Conservation (phyloP, 2,329 filamentous ascomycete species). For the Alternaria postmessia region DNA sequence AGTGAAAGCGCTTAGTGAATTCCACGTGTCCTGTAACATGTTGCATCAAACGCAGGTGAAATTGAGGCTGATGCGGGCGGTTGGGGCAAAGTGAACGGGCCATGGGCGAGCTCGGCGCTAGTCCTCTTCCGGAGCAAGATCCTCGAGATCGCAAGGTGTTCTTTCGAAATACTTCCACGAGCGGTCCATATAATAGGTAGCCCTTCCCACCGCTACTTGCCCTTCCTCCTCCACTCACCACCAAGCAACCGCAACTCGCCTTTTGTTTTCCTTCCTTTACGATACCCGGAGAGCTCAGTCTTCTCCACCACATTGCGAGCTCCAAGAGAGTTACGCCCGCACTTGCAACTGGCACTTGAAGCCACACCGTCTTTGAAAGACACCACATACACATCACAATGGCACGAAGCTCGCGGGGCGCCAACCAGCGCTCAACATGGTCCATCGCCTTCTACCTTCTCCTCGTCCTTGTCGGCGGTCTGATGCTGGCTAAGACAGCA, state of each 20-base stretch:
- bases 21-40: constrained; percentile 45
- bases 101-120: constrained; percentile 35
- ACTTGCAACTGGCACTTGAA: constrained; percentile 27
- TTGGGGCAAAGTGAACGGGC: constrained; percentile 26
- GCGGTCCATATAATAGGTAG: constrained; percentile 42
- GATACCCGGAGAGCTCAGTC: constrained; percentile 41
- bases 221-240: constrained; percentile 31
- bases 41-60: constrained; percentile 36
- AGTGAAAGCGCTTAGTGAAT: constrained; percentile 12
- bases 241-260: constrained; percentile 27
- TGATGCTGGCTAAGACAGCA: constrained; percentile 80
- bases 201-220: constrained; percentile 27
- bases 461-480: constrained; percentile 82
- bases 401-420: constrained; percentile 68
- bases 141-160: constrained; percentile 42
- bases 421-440: constrained; percentile 80
- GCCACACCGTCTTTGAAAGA: constrained; percentile 22
- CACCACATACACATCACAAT: constrained; percentile 53
- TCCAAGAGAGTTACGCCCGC: constrained; percentile 35
- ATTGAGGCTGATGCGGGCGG: constrained; percentile 41
- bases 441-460: constrained; percentile 90
- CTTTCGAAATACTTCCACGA: constrained; percentile 38
- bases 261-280: constrained; percentile 31
- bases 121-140: constrained; percentile 24
- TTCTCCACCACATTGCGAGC: constrained; percentile 36